Percentiles rank a stretch among this genome's conserved stretches.
phyloP scores from a whole-genome alignment of 352 stramenopile genomes.

The Pythium rishiriense region DNA sequence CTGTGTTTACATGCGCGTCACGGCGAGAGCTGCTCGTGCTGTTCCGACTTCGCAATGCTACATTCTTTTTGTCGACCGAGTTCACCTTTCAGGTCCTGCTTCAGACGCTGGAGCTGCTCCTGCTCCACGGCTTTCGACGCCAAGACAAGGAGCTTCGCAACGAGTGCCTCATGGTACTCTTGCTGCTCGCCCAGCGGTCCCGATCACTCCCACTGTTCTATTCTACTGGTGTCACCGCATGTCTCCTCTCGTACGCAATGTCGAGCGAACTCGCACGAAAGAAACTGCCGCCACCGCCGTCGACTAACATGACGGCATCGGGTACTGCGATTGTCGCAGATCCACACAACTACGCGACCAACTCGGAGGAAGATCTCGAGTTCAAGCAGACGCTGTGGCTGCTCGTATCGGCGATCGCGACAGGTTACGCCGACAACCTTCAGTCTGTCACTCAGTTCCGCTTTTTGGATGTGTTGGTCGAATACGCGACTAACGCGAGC shows the following conservation, averaged over 20 bases:
- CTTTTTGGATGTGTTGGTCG: slow-evolving; percentile 64
- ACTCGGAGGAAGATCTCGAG: slow-evolving; percentile 73
- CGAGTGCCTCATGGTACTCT: slow-evolving; percentile 67
- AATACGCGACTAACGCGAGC: slow-evolving; percentile 41
- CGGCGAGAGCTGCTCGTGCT: slow-evolving; percentile 58
- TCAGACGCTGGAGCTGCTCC: slow-evolving; percentile 54
- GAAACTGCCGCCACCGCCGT: not conserved
- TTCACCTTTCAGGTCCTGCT: slow-evolving; percentile 62
- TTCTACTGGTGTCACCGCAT: slow-evolving; percentile 53
- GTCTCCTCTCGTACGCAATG: slow-evolving; percentile 65
- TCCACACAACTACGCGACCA: slow-evolving; percentile 63
- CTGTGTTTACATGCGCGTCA: slow-evolving; percentile 40
- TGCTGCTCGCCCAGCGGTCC: slow-evolving; percentile 52
- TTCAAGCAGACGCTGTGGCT: slow-evolving; percentile 83
- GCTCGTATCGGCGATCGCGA: slow-evolving; percentile 52
- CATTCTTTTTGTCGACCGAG: slow-evolving; percentile 59
- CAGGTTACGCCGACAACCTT: slow-evolving; percentile 52
- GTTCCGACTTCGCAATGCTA: slow-evolving; percentile 64
- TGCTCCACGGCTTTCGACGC: slow-evolving; percentile 57
- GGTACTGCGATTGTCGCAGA: slow-evolving; percentile 47
- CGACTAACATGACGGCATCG: not conserved
- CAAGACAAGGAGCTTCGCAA: slow-evolving; percentile 84
- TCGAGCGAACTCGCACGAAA: slow-evolving; percentile 43
- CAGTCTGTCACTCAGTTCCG: slow-evolving; percentile 63
- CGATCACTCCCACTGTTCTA: slow-evolving; percentile 59